A percentile compares a stretch with the other conserved stretches of the same genome.
These are phyloP conservation scores for Aspergillus sclerotialis DNA, from an alignment of 2,329 filamentous ascomycete genomes.

Conservation along the genomic window DNA sequence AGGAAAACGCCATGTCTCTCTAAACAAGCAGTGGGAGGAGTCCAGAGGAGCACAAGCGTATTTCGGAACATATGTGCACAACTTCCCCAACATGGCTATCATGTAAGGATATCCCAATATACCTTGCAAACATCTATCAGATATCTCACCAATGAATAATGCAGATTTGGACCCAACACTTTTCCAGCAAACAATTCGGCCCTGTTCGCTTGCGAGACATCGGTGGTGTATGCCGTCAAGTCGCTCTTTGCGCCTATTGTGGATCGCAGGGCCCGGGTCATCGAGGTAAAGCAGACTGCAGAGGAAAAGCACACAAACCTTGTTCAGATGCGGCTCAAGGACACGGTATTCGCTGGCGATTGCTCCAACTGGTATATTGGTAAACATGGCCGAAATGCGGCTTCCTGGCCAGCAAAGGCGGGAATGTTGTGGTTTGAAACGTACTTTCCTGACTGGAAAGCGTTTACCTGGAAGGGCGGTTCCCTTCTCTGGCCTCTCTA, in stretches of 20 bases:
- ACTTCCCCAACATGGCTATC: neutral
- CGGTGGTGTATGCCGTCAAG: constrained; percentile 20
- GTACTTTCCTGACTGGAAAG: neutral
- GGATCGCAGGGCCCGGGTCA: constrained; percentile 18
- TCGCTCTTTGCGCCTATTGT: constrained; percentile 22
- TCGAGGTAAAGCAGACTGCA: constrained; percentile 8
- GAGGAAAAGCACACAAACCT: neutral
- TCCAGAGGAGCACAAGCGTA: neutral
- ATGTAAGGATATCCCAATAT: neutral
- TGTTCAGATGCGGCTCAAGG: neutral
- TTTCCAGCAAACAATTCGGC: constrained; percentile 20
- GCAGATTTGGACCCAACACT: neutral
- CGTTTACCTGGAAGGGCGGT: neutral
- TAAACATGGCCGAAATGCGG: neutral
- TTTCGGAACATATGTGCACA: neutral
- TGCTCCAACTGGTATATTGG: constrained; percentile 3
- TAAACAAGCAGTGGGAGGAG: neutral
- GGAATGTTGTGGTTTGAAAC: neutral
- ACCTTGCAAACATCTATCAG: neutral
- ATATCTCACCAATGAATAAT: neutral
- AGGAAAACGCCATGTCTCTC: neutral
- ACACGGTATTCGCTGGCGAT: neutral
- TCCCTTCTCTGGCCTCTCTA: neutral
- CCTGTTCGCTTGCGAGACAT: constrained; percentile 20
- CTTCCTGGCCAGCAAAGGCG: neutral